A percentile compares a stretch with the other conserved stretches of the same genome.
Conservation (phyloP, 2,329 filamentous ascomycete genomes). For the Orbilia oligospora region DNA sequence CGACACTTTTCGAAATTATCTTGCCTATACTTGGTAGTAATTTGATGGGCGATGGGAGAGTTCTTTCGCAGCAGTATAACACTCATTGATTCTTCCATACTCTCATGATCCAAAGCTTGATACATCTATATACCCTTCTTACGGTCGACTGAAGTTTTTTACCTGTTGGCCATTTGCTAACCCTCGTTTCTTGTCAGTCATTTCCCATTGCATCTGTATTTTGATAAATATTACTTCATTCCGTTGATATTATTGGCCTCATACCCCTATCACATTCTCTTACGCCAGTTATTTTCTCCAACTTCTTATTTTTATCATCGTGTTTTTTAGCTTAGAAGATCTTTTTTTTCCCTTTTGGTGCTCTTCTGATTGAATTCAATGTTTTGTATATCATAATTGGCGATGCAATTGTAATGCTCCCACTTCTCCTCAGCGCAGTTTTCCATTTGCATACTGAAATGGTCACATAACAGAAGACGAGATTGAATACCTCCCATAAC, state of each 20-base stretch:
- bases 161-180: constrained; percentile 47
- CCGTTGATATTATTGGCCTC: constrained; percentile 13
- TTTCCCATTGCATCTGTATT: constrained; percentile 19
- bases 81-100: constrained; percentile 51
- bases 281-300: constrained; percentile 32
- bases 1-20: too few relatives aligned
- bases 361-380: constrained; percentile 7
- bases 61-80: constrained; percentile 62
- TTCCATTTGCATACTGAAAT: not conserved
- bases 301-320: constrained; percentile 10
- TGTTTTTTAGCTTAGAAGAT: constrained; percentile 52
- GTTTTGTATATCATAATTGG: constrained; percentile 21
- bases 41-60: constrained; percentile 61
- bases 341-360: constrained; percentile 7
- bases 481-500: too few relatives aligned
- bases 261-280: constrained; percentile 47
- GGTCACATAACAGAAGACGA: not conserved
- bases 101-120: constrained; percentile 48
- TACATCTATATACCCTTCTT: constrained; percentile 57
- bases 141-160: constrained; percentile 36
- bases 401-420: constrained; percentile 16
- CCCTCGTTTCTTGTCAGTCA: constrained; percentile 50
- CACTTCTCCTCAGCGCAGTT: not conserved
- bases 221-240: constrained; percentile 26
- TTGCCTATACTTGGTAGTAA: constrained; percentile 34